These are phyloP conservation scores for Penicillium sp. DNA, from an alignment of 2,329 filamentous ascomycete species.

Conservation along the genomic window DNA sequence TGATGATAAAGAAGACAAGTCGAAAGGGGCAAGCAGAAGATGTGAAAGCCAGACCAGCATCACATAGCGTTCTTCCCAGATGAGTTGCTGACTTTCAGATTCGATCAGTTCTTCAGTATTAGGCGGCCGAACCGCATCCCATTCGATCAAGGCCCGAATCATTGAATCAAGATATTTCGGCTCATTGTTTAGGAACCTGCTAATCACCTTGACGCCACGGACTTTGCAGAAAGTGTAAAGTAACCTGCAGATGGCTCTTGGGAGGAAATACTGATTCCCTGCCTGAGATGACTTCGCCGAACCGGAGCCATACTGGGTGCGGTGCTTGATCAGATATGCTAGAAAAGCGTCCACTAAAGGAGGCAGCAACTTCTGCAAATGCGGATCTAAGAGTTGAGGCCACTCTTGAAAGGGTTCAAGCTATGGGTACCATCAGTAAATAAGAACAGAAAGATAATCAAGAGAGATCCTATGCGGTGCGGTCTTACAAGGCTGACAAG, in stretches of 20 bases:
- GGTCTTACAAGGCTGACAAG: constrained; percentile 40
- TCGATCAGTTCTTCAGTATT: constrained; percentile 14
- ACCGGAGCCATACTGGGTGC: constrained; percentile 39
- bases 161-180: constrained; percentile 79
- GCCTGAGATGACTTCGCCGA: constrained; percentile 33
- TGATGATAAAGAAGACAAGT: constrained; percentile 77
- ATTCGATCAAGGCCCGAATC: constrained; percentile 68
- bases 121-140: constrained; percentile 31
- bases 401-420: constrained; percentile 94
- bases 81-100: constrained; percentile 45
- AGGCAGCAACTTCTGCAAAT: constrained; percentile 73
- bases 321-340: constrained; percentile 54
- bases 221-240: constrained; percentile 94
- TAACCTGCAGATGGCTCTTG: constrained; percentile 71
- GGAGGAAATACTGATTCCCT: constrained; percentile 50
- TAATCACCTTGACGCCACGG: constrained; percentile 86
- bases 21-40: constrained; percentile 81
- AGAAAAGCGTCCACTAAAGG: constrained; percentile 73
- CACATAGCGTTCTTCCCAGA: constrained; percentile 87
- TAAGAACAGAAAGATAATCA: not conserved
- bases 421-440: constrained; percentile 27
- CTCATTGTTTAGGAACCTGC: constrained; percentile 87
- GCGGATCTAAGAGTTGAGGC: constrained; percentile 84
- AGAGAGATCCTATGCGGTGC: not conserved
- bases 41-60: constrained; percentile 85